These are phyloP conservation scores for Epichloe brachyelytri DNA, from an alignment of 2,329 filamentous ascomycete genomes.

Conservation along the genomic window DNA sequence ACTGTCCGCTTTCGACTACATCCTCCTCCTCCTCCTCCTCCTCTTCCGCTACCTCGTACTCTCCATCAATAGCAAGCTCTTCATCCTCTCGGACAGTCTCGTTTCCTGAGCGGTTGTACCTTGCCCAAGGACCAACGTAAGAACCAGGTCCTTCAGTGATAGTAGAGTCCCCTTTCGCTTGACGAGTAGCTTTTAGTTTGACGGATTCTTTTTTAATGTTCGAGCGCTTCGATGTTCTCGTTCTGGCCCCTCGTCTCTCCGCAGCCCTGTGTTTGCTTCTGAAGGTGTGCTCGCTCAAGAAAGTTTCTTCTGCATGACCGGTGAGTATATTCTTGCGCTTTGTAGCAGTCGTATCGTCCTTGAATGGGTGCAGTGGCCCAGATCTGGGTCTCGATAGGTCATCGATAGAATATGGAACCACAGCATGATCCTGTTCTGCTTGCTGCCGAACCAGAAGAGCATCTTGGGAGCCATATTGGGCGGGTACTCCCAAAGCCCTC, in stretches of 20 bases:
- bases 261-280: constrained; percentile 75
- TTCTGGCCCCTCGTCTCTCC: constrained; percentile 49
- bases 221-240: constrained; percentile 40
- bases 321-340: constrained; percentile 78
- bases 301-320: constrained; percentile 76
- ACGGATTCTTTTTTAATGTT: constrained; percentile 57
- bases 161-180: constrained; percentile 72
- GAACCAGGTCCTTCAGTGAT: constrained; percentile 77
- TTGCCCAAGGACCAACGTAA: constrained; percentile 92
- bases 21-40: constrained; percentile 66
- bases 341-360: constrained; percentile 42
- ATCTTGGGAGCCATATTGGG: constrained; percentile 52
- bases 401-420: constrained; percentile 56
- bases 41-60: constrained; percentile 66
- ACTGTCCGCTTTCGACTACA: constrained; percentile 50
- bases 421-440: constrained; percentile 43
- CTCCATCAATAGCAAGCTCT: constrained; percentile 64
- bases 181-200: constrained; percentile 57
- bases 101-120: constrained; percentile 60
- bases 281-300: constrained; percentile 83
- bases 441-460: constrained; percentile 46
- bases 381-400: constrained; percentile 52
- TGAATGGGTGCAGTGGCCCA: constrained; percentile 67
- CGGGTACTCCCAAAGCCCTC: constrained; percentile 50
- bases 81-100: constrained; percentile 63